Base-by-base conservation (phyloP, 2,329 filamentous ascomycete genomes). In the Penicillium corylophilum region DNA sequence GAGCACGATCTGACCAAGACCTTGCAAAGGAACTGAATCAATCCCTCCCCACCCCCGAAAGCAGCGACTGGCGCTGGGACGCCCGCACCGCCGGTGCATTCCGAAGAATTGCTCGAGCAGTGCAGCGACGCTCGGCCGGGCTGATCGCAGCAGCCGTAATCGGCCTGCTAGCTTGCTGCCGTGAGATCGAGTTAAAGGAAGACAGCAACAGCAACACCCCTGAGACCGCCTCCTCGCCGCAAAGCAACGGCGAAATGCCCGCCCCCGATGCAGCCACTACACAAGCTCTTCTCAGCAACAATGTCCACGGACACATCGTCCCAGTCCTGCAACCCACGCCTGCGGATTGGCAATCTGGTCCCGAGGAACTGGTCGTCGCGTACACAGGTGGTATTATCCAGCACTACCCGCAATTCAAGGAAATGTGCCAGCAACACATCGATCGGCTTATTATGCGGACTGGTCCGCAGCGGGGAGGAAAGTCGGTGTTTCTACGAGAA, bases 301-400 rank as follows among this genome's bases (percentile, higher is more conserved):
- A 47, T n/a, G 29, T 48, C 13, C 60, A 61, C 18, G 64, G 65
- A 1, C 69, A 68, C n/a, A 67, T 73, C 28, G 70, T 72, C 13
- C 70, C 70, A 16, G 67, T 73, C 13, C 57, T 73, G 2, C 65
- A 70, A 7, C 66, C 65, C 12, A 62, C 64, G 1, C 65, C 70
- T 16, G 59, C 65, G 8, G 71, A 72, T 54, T 75, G 73, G 73
- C 68, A 72, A 44, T 74, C 72, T 4, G 73, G 72, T 7, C 70
- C 73, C 1, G 79, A 83, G 54, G 85, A 89, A 60, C 69, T 93
- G 26, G 84, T 89, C 1, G 86, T 92, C 20, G 89, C 88, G 1
- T 92, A 90, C 65, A 90, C 89, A 0, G 89, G 89, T 28, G 87
- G 88, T 6, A 90, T 88, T 64, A 92, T 92, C 53, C 82, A 85